Conservation (phyloP, 1,139 yeast genomes). For the Yamadazyma pseudoaaseri region DNA sequence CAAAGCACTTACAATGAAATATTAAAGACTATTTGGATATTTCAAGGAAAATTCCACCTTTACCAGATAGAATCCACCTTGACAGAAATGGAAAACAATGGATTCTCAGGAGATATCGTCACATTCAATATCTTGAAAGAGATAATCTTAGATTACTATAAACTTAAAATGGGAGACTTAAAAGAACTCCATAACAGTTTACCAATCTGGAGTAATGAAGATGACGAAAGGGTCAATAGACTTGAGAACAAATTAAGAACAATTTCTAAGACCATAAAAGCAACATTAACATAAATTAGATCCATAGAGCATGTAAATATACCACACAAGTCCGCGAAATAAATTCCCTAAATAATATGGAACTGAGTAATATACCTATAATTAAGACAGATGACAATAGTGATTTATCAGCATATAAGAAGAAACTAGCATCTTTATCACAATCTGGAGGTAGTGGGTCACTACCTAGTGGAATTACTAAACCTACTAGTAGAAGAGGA, state of each 20-base stretch:
- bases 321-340: too few species aligned
- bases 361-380: conserved; percentile 2
- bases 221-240: conserved; percentile 30
- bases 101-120: conserved; percentile 36
- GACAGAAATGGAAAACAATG: conserved; percentile 43
- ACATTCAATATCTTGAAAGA: conserved; percentile 39
- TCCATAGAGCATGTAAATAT: not conserved
- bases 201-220: conserved; percentile 39
- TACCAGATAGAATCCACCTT: conserved; percentile 33
- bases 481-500: conserved; percentile 42
- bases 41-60: conserved; percentile 35
- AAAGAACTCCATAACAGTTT: conserved; percentile 14
- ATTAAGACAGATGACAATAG: conserved; percentile 4
- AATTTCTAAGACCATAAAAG: conserved; percentile 7
- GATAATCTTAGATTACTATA: conserved; percentile 36
- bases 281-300: not conserved
- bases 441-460: conserved; percentile 37
- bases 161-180: conserved; percentile 30
- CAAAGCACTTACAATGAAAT: conserved; percentile 45
- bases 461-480: conserved; percentile 28
- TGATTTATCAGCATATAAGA: conserved; percentile 6
- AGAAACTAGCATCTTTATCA: conserved; percentile 20
- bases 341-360: conserved; percentile 1
- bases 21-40: conserved; percentile 38
- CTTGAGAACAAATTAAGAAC: conserved; percentile 22